Base-by-base conservation (phyloP, 352 stramenopile genomes). In the Phytophthora tubulina region DNA sequence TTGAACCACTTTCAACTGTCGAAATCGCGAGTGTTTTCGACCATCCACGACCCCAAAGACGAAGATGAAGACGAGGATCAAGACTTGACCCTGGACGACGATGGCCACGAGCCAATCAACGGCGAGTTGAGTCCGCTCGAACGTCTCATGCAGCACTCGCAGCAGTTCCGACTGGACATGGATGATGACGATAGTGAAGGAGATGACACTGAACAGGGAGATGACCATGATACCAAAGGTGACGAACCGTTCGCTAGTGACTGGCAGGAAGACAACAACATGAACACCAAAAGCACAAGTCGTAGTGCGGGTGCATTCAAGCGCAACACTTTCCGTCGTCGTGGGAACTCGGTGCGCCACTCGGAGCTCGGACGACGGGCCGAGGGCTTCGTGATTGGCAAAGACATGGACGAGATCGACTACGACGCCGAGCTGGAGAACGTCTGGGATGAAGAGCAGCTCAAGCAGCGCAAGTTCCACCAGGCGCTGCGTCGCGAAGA, bases 361-460 rank as follows among this genome's bases (percentile, higher is more conserved):
- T 54, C 33, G 14, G 27, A 67, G 31, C 45, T 78, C 11, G 73
- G 70, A 2, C 61, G 21, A 57, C 52, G 35, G 21, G 74, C 74
- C 30, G 57, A 54, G 46, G 52, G 59, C 42, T 66, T 53, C 3
- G 11, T 79, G 6, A 38, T 62, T 6, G 15, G 53, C 0, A 79
- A 73, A 21, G 75, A 81, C 35, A 64, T 67, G 54, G 77, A 89
- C 9, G 79, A 90, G 32, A 69, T 95, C 31, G 80, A 95, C 75
- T 95, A 90, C 63, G 86, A 93, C 50, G 72, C 88, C n/a, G 83
- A 82, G 41, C 73, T 95, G 31, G 84, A 86, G 64, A 76, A 72
- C 30, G 65, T 88, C n/a, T 80, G 82, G 71, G 53, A 62, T 17
- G 67, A 72, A 17, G 38, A 69, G 2, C 59, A 78, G 42, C 60